Percentiles rank a stretch among this genome's conserved stretches.
phyloP scores from a whole-genome alignment of 768 basidiomycete genomes.

The Trametes cinnabarina region DNA sequence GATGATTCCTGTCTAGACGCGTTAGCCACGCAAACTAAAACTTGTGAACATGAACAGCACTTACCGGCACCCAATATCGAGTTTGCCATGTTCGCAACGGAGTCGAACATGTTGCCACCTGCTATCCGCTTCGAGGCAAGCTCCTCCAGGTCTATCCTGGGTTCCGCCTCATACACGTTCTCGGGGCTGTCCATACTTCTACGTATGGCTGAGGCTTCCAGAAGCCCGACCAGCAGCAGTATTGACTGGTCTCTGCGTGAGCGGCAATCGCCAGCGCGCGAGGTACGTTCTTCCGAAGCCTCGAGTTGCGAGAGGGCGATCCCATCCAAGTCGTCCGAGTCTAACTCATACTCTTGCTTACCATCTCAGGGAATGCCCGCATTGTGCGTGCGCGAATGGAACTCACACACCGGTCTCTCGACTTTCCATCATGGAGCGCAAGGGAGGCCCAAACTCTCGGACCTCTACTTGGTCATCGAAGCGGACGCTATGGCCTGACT shows the following conservation, averaged over 20 bases:
- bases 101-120: conserved; percentile 76
- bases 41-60: conserved; percentile 21
- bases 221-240: conserved; percentile 78
- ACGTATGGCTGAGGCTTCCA: conserved; percentile 59
- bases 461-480: conserved; percentile 71
- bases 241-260: conserved; percentile 51
- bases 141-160: conserved; percentile 64
- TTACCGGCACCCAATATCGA: conserved; percentile 90
- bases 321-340: conserved; percentile 79
- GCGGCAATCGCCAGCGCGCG: conserved; percentile 29
- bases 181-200: conserved; percentile 54
- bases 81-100: conserved; percentile 93
- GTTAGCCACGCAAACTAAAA: not conserved
- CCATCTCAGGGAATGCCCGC: not conserved
- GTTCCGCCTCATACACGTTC: conserved; percentile 23
- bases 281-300: conserved; percentile 30
- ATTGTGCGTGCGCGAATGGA: conserved; percentile 5
- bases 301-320: conserved; percentile 31
- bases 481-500: conserved; percentile 44
- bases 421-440: conserved; percentile 71
- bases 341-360: conserved; percentile 73
- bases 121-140: conserved; percentile 62
- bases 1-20: conserved; percentile 57
- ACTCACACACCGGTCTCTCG: conserved; percentile 75
- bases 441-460: conserved; percentile 62